Conservation (phyloP, 306 rosid species). For the Lathyrus sativus region DNA sequence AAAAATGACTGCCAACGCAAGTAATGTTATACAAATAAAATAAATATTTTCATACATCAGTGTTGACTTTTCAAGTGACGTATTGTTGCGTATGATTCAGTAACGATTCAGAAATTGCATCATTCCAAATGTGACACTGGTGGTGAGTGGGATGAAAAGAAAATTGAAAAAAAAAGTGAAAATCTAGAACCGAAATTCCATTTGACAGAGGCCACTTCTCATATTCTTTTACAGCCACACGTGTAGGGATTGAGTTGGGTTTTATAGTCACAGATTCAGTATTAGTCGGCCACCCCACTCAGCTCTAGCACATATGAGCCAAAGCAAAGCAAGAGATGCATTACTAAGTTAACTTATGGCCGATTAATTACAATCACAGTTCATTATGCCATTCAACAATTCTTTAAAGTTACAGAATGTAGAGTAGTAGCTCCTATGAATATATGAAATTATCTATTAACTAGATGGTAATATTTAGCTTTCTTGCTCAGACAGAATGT, state of each 20-base stretch:
- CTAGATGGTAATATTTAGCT: background rate
- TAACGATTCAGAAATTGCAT: conserved; percentile 4
- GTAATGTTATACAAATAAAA: conserved; percentile 28
- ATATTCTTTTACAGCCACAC: conserved; percentile 2
- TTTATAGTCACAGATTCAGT: background rate
- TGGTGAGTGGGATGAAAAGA: background rate
- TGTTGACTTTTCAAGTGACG: background rate
- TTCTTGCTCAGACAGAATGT: too few species aligned
- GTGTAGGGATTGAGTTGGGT: background rate
- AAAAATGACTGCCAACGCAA: background rate
- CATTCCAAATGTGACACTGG: background rate
- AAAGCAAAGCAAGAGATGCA: conserved; percentile 15
- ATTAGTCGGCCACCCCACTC: background rate
- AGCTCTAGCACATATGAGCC: background rate
- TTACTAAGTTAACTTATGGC: conserved; percentile 2
- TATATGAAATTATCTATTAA: background rate
- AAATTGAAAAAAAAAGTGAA: background rate
- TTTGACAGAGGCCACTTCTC: background rate
- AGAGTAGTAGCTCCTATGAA: background rate
- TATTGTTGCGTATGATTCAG: background rate
- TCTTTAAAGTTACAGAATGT: background rate
- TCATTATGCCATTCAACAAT: background rate
- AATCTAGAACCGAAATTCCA: conserved; percentile 3
- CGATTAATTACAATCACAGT: background rate
- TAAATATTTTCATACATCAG: conserved; percentile 1